Conservation (phyloP, 768 basidiomycete genomes). For the Mycena vitilis region DNA sequence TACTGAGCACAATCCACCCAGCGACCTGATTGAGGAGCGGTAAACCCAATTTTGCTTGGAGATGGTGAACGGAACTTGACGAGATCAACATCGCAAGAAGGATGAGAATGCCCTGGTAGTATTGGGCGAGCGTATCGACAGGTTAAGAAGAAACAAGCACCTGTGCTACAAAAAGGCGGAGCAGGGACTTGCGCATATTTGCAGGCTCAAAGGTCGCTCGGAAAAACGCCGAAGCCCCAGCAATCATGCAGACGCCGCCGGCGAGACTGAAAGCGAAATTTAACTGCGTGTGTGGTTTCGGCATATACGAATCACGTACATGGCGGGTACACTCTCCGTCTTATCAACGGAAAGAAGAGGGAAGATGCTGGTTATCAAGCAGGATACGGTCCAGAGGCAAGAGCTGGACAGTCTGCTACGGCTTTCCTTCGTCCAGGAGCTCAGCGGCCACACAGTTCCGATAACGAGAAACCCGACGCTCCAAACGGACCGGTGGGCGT, state of each 20-base stretch:
- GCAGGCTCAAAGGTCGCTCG: conserved; percentile 1
- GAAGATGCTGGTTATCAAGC: conserved; percentile 70
- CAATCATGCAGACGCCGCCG: conserved; percentile 26
- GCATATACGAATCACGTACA: conserved; percentile 58
- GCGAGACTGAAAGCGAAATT: conserved; percentile 21
- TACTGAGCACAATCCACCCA: conserved; percentile 78
- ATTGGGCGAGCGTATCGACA: not conserved
- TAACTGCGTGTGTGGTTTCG: conserved; percentile 17
- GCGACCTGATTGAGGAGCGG: conserved; percentile 67
- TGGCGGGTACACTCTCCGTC: conserved; percentile 64
- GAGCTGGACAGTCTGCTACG: conserved; percentile 43
- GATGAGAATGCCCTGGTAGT: conserved; percentile 57
- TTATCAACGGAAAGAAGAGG: conserved; percentile 81
- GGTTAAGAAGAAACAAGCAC: conserved; percentile 33
- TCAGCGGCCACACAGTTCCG: conserved; percentile 74
- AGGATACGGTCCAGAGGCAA: conserved; percentile 60
- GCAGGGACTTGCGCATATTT: not conserved
- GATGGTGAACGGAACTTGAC: conserved; percentile 63
- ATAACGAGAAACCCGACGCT: conserved; percentile 70
- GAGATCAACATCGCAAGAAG: conserved; percentile 64
- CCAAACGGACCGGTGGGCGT: conserved; percentile 80
- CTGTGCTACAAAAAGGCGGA: conserved; percentile 41
- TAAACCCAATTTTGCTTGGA: conserved; percentile 76
- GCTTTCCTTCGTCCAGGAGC: conserved; percentile 56
- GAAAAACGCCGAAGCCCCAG: conserved; percentile 9